Evolutionary conservation across 441 rosid species (phyloP).

Genomic region (Dalechampia spathulata): DNA sequence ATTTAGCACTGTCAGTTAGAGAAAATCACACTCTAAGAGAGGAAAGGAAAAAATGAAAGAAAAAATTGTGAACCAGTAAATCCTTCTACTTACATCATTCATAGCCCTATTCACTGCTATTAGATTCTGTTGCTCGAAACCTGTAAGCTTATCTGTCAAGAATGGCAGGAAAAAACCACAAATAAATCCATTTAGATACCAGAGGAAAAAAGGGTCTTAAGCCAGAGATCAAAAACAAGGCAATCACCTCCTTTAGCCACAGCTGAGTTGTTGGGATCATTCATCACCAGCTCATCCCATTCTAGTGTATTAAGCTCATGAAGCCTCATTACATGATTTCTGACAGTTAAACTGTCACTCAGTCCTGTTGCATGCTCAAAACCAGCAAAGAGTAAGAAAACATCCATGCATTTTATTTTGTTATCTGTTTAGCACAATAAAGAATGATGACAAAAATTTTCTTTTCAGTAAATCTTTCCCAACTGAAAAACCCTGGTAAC

Average conservation of each 20-base stretch:
- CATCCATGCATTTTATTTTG: conserved; percentile 1
- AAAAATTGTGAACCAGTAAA: conserved; percentile 8
- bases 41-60: not conserved
- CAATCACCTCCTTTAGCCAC: conserved; percentile 42
- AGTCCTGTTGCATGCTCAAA: conserved; percentile 39
- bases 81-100: conserved; percentile 42
- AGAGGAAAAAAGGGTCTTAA: conserved; percentile 11
- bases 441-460: not conserved
- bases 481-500: conserved; percentile 6
- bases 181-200: not conserved
- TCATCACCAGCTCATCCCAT: conserved; percentile 86
- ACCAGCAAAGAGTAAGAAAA: conserved; percentile 18
- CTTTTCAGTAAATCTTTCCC: not conserved
- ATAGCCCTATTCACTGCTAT: conserved; percentile 24
- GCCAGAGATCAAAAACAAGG: conserved; percentile 5
- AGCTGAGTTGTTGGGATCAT: conserved; percentile 35
- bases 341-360: conserved; percentile 32
- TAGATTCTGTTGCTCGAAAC: conserved; percentile 42
- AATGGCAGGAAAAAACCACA: conserved; percentile 5
- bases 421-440: not conserved
- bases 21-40: not conserved
- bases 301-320: conserved; percentile 95
- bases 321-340: conserved; percentile 67
- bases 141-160: conserved; percentile 42
- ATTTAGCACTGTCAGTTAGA: not conserved